Base-by-base conservation (phyloP, 176 grass and related monocot genomes). In the Elymus sibiricus region DNA sequence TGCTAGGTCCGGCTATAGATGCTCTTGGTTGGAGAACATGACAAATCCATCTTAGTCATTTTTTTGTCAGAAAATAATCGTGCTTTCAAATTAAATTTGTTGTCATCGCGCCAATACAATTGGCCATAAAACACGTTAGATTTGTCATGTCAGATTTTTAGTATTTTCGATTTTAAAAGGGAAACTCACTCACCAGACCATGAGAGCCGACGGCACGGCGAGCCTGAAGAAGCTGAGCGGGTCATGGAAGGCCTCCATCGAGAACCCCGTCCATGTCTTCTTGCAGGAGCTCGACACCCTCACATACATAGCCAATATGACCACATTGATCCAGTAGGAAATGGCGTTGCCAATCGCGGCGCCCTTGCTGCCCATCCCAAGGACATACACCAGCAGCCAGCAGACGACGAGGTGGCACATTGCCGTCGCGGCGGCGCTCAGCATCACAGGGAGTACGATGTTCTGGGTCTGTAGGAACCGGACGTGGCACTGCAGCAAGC, bases 191-290 rank as follows among this genome's bases (percentile, higher is more conserved):
- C 15, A 88, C 81, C 87, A 89, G 67, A 84, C 55, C 87, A 84
- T 89, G 1, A 89, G 82, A 9, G 87, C 82, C 0, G 87, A 84
- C 0, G 87, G 87, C 1, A 89, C 0, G 0, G 76, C 87, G 22
- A 89, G 87, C 24, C 76, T 12, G 56, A 84, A 51, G 82, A 89
- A 89, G 66, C 43, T 5, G 31, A 84, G 64, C 5, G 19, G 8
- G 4, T 84, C 82, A 4, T 19, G 76, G 67, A 84, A 80, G 0
- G 82, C 87, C 2, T 80, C 87, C 58, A 1, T 13, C 19, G 82
- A 89, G 76, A 89, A 80, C 17, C 81, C 87, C 1, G 76, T 89
- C 87, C 87, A 84, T 10, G 87, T 89, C 76, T 66, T 65, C 43
- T 55, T 89, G 76, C 87, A 89, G 0, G 40, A 2, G 2, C 42